Evolutionary conservation across 768 basidiomycete species (phyloP), one percentile per base, ranked within the genome.

Genomic region (Holtermanniella nyarrowii): DNA sequence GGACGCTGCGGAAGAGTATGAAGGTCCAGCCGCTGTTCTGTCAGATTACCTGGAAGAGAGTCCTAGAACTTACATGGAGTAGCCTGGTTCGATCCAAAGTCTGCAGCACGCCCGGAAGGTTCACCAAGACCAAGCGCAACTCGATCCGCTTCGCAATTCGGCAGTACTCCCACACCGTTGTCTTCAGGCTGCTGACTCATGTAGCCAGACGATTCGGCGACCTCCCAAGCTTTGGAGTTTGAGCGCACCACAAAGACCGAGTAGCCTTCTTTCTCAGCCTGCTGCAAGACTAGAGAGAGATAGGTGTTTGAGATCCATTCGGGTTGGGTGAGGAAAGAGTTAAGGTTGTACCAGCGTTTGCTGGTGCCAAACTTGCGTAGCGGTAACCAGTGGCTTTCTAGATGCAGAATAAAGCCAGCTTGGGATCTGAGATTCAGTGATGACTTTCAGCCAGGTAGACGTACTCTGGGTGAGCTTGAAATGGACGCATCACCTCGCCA

Each of bases 361-460:
- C 26, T 45, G 3, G 63, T 53, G 12, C 26, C 12, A 27, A 53
- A 20, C 7, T 26, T 10, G 42, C 87, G 81, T 26, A 88, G 75
- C 7, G 88, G 84, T 65, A 86, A 86, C 90, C 90, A 95, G 62
- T 93, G 90, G 48, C 86, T 82, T 44, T 83, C 76, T 42, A 84
- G 78, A 65, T 95, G 88, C 26, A 95, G 78, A 51, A 95, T 83
- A 66, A 90, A 95, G 2, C 82, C 90, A 26, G 85, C 78, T 68
- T 93, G 87, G 5, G 78, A 76, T 62, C 89, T 91, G 48, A 44
- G 48, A 44, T 53, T 49, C 20, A 50, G 47, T 23, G 41, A 27
- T 25, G 27, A 20, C 24, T 18, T n/a, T n/a, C n/a, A n/a, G n/a
- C n/a, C n/a, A n/a, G n/a, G n/a, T 37, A 68, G n/a, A 57, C 65